Conservation (phyloP, 106 monocot genomes). For the Gastrodia elata region DNA sequence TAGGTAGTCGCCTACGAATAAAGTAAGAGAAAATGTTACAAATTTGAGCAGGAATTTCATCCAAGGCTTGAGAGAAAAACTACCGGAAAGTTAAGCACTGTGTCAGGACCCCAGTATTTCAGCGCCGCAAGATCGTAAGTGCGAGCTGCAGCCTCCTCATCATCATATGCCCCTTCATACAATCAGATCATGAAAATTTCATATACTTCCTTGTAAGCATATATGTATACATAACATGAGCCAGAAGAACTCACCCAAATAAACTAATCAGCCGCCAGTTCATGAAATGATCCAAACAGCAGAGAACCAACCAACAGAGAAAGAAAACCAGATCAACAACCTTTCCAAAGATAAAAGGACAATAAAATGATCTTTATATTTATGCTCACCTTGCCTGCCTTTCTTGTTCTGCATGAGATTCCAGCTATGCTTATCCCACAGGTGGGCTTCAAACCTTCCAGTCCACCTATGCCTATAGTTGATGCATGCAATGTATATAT, state of each 20-base stretch:
- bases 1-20: constrained; percentile 25
- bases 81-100: constrained; percentile 68
- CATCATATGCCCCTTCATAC: constrained; percentile 55
- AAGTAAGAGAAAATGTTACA: not conserved
- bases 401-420: constrained; percentile 17
- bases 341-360: not conserved
- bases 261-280: constrained; percentile 15
- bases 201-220: too few relatives aligned
- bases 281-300: constrained; percentile 14
- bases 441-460: constrained; percentile 29
- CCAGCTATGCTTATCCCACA: constrained; percentile 18
- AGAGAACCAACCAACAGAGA: not conserved
- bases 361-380: not conserved
- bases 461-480: constrained; percentile 20
- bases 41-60: not conserved
- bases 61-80: not conserved
- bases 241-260: constrained; percentile 37
- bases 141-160: constrained; percentile 63
- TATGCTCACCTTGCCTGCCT: constrained; percentile 19
- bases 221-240: too few relatives aligned
- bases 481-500: constrained; percentile 10
- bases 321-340: not conserved
- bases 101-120: constrained; percentile 66
- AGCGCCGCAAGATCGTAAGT: constrained; percentile 75
- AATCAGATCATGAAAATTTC: not conserved